Percentiles rank a stretch among this genome's conserved stretches.
phyloP scores from a whole-genome alignment of 495 filamentous ascomycete genomes.

The Penicillium ochrochloron region DNA sequence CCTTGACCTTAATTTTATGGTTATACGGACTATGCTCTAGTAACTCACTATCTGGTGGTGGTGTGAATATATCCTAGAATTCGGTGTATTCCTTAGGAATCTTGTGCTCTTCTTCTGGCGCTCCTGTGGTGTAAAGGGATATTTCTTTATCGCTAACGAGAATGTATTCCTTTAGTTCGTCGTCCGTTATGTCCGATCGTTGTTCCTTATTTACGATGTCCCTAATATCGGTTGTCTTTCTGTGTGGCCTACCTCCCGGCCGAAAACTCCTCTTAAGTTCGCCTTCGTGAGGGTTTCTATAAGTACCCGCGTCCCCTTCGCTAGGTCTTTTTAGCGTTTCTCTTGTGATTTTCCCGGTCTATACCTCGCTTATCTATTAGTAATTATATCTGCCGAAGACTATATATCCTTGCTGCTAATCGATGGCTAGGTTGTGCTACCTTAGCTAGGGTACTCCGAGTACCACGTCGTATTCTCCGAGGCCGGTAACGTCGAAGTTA shows the following conservation, averaged over 20 bases:
- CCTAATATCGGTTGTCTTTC: background rate
- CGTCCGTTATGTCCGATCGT: background rate
- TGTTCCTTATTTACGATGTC: background rate
- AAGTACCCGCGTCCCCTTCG: background rate
- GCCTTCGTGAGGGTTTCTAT: background rate
- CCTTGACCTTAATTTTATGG: constrained; percentile 5
- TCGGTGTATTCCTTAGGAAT: constrained; percentile 1
- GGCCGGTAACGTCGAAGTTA: constrained; percentile 6
- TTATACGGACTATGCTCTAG: background rate
- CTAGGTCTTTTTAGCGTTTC: background rate
- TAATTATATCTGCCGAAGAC: background rate
- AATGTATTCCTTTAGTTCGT: background rate
- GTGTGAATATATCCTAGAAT: constrained; percentile 14
- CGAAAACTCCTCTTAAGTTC: constrained; percentile 10
- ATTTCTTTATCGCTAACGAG: background rate
- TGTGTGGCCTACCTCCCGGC: constrained; percentile 6
- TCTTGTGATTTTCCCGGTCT: background rate
- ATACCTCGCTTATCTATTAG: background rate
- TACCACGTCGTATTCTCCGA: constrained; percentile 14
- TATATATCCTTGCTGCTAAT: background rate
- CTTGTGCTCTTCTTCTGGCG: constrained; percentile 1
- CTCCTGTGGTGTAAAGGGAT: background rate
- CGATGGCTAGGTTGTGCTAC: background rate
- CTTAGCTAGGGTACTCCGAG: background rate
- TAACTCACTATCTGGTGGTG: constrained; percentile 16